Percentiles rank a stretch among this genome's conserved stretches.
phyloP scores from a whole-genome alignment of 2,329 filamentous ascomycete genomes.

The Cryphonectria nitschkei region DNA sequence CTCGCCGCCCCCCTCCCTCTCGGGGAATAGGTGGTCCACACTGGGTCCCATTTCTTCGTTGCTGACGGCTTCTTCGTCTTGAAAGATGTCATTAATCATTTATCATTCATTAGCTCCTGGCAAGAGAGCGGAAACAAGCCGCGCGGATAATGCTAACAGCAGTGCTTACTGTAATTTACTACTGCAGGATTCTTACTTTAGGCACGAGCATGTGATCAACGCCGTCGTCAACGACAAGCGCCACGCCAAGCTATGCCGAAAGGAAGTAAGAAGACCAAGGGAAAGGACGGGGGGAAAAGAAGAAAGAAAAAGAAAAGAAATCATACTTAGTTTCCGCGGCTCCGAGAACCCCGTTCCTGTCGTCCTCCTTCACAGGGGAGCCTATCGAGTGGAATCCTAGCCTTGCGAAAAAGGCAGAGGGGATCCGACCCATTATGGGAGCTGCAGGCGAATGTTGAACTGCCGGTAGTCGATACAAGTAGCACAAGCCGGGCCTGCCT shows the following conservation, averaged over 20 bases:
- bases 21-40: not conserved
- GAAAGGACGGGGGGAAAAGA: too few species aligned
- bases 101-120: not conserved
- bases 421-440: not conserved
- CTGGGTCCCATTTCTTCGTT: not conserved
- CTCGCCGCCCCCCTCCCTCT: not conserved
- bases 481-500: not conserved
- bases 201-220: not conserved
- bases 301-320: not conserved
- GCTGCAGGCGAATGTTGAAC: not conserved
- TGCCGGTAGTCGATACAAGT: not conserved
- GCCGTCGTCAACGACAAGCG: not conserved
- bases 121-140: not conserved
- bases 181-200: not conserved
- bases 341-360: not conserved
- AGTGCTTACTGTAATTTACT: not conserved
- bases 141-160: not conserved
- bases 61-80: not conserved
- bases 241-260: not conserved
- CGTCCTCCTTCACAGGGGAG: not conserved
- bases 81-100: not conserved
- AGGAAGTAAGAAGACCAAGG: not conserved
- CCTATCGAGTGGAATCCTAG: not conserved
- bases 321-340: not conserved
- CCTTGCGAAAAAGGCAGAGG: not conserved